Evolutionary conservation across 2,329 filamentous ascomycete genomes (phyloP), one percentile per base, ranked within the genome.

Genomic region (Claviceps sp.): DNA sequence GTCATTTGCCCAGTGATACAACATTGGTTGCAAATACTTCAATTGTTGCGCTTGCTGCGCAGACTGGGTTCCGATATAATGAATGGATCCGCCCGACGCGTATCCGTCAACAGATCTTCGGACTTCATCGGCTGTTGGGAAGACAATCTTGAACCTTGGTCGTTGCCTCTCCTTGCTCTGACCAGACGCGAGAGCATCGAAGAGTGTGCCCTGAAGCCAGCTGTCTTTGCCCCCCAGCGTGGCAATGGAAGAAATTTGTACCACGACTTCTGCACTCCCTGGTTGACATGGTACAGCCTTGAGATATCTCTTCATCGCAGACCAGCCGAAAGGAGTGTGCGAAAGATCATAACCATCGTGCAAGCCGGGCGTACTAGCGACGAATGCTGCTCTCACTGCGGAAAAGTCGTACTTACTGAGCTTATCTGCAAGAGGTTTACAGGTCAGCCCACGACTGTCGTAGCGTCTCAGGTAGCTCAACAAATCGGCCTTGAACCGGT

Each of bases 181-280:
- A 22, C 64, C 72, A 34, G 56, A 58, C 1, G 65, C 61, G 3
- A 82, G 59, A 0, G 76, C 62, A 11, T 67, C 66, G 60, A 86
- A 85, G 16, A 86, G 68, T 0, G 78, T 82, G 23, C 79, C 74
- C 48, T 76, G 76, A 0, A 95, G 70, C 88, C 88, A 95, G 50
- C 75, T 78, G 49, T 88, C 78, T 8, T 74, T 83, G 26, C 74
- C 70, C 0, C 86, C 86, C 0, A 95, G 71, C 0, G 87, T 88
- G 2, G 88, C 88, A 47, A 95, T 85, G 0, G 88, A 94, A 0
- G 88, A 94, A 42, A 91, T 71, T 66, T 93, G 80, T 4, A 76
- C 65, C 1, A 80, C 76, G 29, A 87, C 68, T 26, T 78, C 72
- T 1, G 74, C 61, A 26, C 64, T 52, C 7, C 65, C 66, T 36